Evolutionary conservation across 768 basidiomycete species (phyloP).

Genomic region (Podaxis sp.): DNA sequence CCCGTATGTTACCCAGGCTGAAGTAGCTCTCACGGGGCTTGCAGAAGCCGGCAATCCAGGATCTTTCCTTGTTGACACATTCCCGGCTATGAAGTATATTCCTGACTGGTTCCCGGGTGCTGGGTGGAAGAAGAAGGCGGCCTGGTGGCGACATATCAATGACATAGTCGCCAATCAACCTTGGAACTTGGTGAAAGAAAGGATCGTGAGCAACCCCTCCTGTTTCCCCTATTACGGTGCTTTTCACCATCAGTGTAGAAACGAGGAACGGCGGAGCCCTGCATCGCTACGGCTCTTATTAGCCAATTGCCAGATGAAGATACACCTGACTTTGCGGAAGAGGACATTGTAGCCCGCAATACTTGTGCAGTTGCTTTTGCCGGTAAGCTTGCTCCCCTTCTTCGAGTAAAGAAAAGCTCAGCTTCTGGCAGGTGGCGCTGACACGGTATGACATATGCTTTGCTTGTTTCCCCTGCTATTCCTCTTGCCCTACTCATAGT

Average conservation of each 20-base stretch:
- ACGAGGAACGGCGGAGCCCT: slow-evolving; percentile 1
- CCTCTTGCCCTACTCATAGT: not conserved
- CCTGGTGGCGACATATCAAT: slow-evolving; percentile 25
- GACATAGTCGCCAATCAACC: slow-evolving; percentile 31
- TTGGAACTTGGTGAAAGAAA: slow-evolving; percentile 26
- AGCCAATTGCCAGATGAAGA: not conserved
- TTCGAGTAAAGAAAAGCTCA: not conserved
- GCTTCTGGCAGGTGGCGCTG: slow-evolving; percentile 8
- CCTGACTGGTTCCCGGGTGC: slow-evolving; percentile 38
- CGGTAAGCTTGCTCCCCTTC: not conserved
- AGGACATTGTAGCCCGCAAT: not conserved
- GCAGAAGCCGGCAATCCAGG: slow-evolving; percentile 28
- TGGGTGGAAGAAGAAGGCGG: slow-evolving; percentile 34
- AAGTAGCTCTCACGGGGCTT: slow-evolving; percentile 25
- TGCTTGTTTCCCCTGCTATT: not conserved
- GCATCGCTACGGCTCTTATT: slow-evolving; percentile 9
- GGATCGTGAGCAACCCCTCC: slow-evolving; percentile 24
- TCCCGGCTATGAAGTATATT: slow-evolving; percentile 32
- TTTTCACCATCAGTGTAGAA: not conserved
- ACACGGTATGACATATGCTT: slow-evolving; percentile 4
- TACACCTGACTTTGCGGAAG: not conserved
- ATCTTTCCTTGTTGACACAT: slow-evolving; percentile 33
- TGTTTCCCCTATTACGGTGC: not conserved
- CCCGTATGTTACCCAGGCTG: slow-evolving; percentile 29
- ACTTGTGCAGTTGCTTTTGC: not conserved